phyloP scores from a whole-genome alignment of 1,139 yeast species.

The Yamadazyma jaroonii region DNA sequence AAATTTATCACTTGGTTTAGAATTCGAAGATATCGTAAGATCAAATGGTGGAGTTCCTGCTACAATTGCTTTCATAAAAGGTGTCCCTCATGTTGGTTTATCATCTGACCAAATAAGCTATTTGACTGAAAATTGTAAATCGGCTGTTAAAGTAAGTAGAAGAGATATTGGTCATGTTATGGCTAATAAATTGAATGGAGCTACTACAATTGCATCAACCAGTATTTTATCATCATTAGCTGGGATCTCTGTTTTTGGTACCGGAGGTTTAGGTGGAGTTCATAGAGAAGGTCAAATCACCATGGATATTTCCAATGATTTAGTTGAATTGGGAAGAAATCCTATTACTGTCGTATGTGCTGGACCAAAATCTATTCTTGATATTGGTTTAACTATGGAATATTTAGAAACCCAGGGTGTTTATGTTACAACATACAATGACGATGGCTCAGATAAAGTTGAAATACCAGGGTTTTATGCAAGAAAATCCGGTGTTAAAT shows the following conservation, averaged over 20 bases:
- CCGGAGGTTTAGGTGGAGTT: slow-evolving; percentile 94
- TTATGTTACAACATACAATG: slow-evolving; percentile 52
- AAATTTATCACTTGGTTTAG: slow-evolving; percentile 67
- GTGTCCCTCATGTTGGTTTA: slow-evolving; percentile 71
- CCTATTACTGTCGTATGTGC: slow-evolving; percentile 88
- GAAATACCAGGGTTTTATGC: slow-evolving; percentile 83
- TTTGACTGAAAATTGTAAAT: slow-evolving; percentile 42
- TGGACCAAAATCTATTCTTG: slow-evolving; percentile 86
- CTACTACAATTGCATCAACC: slow-evolving; percentile 88
- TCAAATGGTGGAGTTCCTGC: slow-evolving; percentile 76
- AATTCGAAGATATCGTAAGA: slow-evolving; percentile 63
- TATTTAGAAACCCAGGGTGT: slow-evolving; percentile 87
- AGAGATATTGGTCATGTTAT: slow-evolving; percentile 77
- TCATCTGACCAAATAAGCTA: slow-evolving; percentile 40
- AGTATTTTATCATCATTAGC: slow-evolving; percentile 77
- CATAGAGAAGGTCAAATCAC: slow-evolving; percentile 75
- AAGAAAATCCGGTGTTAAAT: slow-evolving; percentile 67
- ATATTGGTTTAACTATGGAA: slow-evolving; percentile 78
- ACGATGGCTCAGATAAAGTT: slow-evolving; percentile 21
- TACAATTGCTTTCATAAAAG: slow-evolving; percentile 75
- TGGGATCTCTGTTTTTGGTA: slow-evolving; percentile 83
- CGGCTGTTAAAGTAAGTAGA: slow-evolving; percentile 65
- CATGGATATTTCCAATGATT: slow-evolving; percentile 84
- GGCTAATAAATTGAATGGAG: slow-evolving; percentile 66
- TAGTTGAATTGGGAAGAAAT: slow-evolving; percentile 79